phyloP scores from a whole-genome alignment of 2,329 filamentous ascomycete genomes.

The Diplodia mutila region DNA sequence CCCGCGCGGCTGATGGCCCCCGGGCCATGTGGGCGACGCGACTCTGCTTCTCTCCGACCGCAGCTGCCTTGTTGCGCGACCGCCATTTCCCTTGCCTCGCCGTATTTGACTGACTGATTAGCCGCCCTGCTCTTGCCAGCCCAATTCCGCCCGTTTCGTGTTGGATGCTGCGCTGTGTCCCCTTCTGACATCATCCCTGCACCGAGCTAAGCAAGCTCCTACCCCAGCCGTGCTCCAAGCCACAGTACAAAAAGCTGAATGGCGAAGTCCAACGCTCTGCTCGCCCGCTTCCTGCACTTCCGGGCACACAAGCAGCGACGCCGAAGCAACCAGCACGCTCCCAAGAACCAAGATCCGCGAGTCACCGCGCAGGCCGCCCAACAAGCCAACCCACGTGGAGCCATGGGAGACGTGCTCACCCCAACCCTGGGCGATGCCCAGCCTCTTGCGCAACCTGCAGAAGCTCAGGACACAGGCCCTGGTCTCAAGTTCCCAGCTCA shows the following conservation, averaged over 20 bases:
- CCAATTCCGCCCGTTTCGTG: not conserved
- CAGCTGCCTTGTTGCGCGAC: not conserved
- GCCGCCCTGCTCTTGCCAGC: not conserved
- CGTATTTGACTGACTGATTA: slow-evolving; percentile 7
- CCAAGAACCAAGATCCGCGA: not conserved
- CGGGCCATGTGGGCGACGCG: not conserved
- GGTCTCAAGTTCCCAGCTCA: slow-evolving; percentile 1
- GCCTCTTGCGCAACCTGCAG: not conserved
- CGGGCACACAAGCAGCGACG: not conserved
- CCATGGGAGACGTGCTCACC: slow-evolving; percentile 24
- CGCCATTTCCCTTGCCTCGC: not conserved
- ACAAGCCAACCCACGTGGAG: slow-evolving; percentile 23
- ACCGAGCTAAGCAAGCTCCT: not conserved
- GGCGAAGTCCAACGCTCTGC: not conserved
- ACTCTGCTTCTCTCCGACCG: not conserved
- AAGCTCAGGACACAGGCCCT: not conserved
- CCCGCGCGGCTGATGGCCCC: not conserved
- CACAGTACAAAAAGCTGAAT: slow-evolving; percentile 4
- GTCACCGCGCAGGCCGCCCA: slow-evolving; percentile 8
- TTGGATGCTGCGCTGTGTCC: not conserved
- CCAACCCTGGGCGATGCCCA: slow-evolving; percentile 5
- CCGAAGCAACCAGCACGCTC: not conserved
- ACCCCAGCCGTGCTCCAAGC: slow-evolving; percentile 21
- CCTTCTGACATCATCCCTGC: not conserved
- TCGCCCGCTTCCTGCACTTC: not conserved